Evolutionary conservation across 1,284 basidiomycete species (phyloP).

Genomic region (Ganoderma resinaceum): DNA sequence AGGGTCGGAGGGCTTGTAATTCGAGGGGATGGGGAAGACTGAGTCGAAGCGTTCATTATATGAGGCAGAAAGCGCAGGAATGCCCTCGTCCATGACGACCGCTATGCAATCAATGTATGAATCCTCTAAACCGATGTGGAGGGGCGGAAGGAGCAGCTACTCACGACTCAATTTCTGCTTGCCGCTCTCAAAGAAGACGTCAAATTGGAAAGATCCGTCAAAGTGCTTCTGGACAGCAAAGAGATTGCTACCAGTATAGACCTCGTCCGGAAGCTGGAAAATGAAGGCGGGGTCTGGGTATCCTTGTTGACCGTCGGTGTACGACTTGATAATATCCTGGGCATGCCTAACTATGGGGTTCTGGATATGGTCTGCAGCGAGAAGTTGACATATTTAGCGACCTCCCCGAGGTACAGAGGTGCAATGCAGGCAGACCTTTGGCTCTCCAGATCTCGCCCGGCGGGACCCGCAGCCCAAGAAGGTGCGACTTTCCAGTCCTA

Average conservation of each 20-base stretch:
- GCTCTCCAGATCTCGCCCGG: conserved; percentile 84
- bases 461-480: conserved; percentile 68
- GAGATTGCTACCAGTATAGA: conserved; percentile 77
- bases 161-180: conserved; percentile 68
- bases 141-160: conserved; percentile 32
- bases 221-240: conserved; percentile 88
- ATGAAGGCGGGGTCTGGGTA: conserved; percentile 83
- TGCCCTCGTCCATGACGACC: conserved; percentile 66
- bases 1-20: conserved; percentile 55
- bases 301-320: conserved; percentile 55
- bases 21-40: conserved; percentile 70
- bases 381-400: background rate
- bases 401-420: background rate
- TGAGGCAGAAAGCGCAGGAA: conserved; percentile 66
- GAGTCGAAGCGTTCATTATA: conserved; percentile 75
- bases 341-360: conserved; percentile 68
- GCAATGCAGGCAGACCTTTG: conserved; percentile 58
- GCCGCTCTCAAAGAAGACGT: conserved; percentile 84
- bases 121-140: background rate
- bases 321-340: conserved; percentile 60
- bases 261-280: conserved; percentile 79
- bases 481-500: conserved; percentile 77
- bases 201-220: conserved; percentile 86
- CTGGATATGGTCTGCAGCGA: conserved; percentile 65
- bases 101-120: conserved; percentile 46